These are phyloP conservation scores for Penicillium corylophilum DNA, from an alignment of 2,329 filamentous ascomycete species.

Conservation along the genomic window DNA sequence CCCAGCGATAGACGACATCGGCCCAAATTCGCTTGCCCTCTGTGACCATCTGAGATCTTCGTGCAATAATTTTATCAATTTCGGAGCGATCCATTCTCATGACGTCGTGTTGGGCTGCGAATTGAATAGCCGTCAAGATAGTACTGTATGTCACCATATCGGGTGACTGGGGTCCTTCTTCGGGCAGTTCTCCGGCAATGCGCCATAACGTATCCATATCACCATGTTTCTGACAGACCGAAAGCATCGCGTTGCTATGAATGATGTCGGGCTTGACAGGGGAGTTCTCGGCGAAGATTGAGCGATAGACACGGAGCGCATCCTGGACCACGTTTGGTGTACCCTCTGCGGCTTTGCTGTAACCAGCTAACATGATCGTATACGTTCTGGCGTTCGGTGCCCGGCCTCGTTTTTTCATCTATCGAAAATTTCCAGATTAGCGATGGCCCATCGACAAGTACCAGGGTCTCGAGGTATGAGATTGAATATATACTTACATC, in stretches of 20 bases:
- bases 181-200: conserved; percentile 70
- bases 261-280: conserved; percentile 70
- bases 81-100: conserved; percentile 31
- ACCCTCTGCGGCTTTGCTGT: conserved; percentile 59
- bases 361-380: conserved; percentile 76
- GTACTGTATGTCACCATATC: conserved; percentile 75
- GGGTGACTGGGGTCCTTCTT: conserved; percentile 61
- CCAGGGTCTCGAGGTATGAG: background rate
- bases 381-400: conserved; percentile 79
- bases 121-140: conserved; percentile 73
- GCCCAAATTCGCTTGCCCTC: conserved; percentile 77
- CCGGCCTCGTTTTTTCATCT: conserved; percentile 95
- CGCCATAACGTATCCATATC: conserved; percentile 81
- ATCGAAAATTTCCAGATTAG: conserved; percentile 12
- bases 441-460: background rate
- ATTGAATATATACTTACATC: conserved; percentile 58
- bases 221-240: conserved; percentile 70
- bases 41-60: conserved; percentile 49
- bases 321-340: conserved; percentile 56
- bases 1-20: conserved; percentile 76
- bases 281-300: conserved; percentile 64
- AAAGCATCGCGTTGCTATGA: conserved; percentile 85
- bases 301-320: conserved; percentile 74
- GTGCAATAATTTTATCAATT: conserved; percentile 26
- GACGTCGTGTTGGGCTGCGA: conserved; percentile 39